Evolutionary conservation across 192 early-diverging fungal species (phyloP), one percentile per base, ranked within the genome.

Genomic region (Coemansia sp.): DNA sequence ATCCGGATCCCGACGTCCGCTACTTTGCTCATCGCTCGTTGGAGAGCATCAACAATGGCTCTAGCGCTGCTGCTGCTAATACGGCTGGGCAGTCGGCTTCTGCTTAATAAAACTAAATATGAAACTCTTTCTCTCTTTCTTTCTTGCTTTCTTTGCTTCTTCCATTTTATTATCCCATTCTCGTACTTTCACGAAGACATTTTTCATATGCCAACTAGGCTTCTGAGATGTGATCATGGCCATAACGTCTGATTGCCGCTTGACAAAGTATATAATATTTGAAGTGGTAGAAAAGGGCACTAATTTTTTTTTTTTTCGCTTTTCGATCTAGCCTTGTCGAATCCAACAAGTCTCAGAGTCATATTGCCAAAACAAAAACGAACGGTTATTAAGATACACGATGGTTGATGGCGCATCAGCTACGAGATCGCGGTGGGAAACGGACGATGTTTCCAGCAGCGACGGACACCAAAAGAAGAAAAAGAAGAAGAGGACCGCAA

Each of bases 1-100:
- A 99, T 76, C 65, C 85, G 18, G 98, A 99, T 71, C 88, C 87
- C 9, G 98, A 99, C 73, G 98, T 99, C 34, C 88, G 93, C 63
- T 99, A 86, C 83, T 99, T 90, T 85, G 94, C 95, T 12, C 86
- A 90, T 46, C 84, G 89, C 66, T 93, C 96, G 35, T 68, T 93
- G 38, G 26, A 44, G 45, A 64, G 64, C 34, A 77, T 77, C 62
- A 61, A 62, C 39, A 18, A 8, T 16, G 57, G 57, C 1, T 41
- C 46, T 4, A 51, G 43, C 16, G 63, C 34, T 58, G 58, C 55
- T 41, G 63, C 34, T 2, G 46, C 46, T 41, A 48, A 16, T 2
- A 7, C 51, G 24, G 23, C 51, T 10, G 24, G 26, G 51, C 51
- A 26, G 51, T 53, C 51, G 20, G 48, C 48, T 18, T 8, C 48